Percentiles rank a stretch among this genome's conserved stretches.
These are phyloP conservation scores for Neonectria hederae DNA, from an alignment of 2,329 filamentous ascomycete genomes.

Conservation along the genomic window DNA sequence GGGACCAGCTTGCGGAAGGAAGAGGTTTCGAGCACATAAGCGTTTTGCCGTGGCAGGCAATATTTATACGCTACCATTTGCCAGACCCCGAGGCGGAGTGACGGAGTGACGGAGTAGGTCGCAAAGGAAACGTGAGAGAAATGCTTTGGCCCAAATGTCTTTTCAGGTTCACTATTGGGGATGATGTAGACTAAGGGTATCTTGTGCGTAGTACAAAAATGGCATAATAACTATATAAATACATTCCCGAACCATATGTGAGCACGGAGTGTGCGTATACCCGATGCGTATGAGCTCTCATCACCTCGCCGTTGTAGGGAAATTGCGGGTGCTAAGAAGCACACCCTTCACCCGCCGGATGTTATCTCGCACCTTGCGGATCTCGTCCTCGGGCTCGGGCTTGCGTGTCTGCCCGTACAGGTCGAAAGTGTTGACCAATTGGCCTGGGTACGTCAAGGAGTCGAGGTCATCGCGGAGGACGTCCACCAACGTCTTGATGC, in stretches of 20 bases:
- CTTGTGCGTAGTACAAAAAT: constrained; percentile 14
- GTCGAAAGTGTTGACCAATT: constrained; percentile 50
- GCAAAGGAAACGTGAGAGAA: not conserved
- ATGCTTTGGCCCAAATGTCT: not conserved
- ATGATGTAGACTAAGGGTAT: constrained; percentile 1
- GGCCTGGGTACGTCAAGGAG: constrained; percentile 59
- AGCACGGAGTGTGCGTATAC: not conserved
- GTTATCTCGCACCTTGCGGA: constrained; percentile 76
- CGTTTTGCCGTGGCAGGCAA: constrained; percentile 54
- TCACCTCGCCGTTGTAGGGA: constrained; percentile 60
- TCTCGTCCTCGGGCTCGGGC: constrained; percentile 73
- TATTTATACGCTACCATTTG: constrained; percentile 48
- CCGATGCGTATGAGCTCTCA: not conserved
- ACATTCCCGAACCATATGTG: not conserved
- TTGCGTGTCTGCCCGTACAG: constrained; percentile 56
- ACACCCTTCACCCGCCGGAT: constrained; percentile 84
- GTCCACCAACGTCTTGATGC: constrained; percentile 62
- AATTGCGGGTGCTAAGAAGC: constrained; percentile 77
- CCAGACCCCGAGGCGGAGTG: constrained; percentile 33
- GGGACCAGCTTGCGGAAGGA: constrained; percentile 55
- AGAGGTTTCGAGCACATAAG: constrained; percentile 60
- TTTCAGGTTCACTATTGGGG: not conserved
- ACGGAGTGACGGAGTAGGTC: constrained; percentile 3
- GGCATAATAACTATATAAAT: constrained; percentile 1
- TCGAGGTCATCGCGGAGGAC: constrained; percentile 74